These are phyloP conservation scores for Raphanus sativus DNA, from an alignment of 345 rosid species.

Conservation along the genomic window DNA sequence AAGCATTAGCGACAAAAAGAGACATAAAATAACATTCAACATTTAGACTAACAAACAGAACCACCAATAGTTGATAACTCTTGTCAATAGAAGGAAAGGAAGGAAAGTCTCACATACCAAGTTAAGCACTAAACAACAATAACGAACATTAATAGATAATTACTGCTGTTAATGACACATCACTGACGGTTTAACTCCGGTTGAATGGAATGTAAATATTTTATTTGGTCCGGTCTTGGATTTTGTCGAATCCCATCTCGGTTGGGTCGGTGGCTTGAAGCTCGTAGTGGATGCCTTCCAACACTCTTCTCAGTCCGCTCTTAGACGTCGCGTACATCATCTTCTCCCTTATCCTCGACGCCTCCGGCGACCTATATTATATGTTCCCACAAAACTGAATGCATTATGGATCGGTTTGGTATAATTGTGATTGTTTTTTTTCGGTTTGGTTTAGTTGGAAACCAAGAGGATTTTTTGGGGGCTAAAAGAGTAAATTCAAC, in stretches of 20 bases:
- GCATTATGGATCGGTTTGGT: not conserved
- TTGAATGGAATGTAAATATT: not conserved
- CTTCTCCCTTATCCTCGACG: slow-evolving; percentile 82
- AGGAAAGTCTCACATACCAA: not conserved
- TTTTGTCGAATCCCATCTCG: slow-evolving; percentile 93
- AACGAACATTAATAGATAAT: not conserved
- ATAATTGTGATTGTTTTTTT: not conserved
- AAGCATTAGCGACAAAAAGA: slow-evolving; percentile 5
- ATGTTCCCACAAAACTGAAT: not conserved
- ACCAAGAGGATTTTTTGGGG: not conserved
- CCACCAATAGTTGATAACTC: slow-evolving; percentile 1
- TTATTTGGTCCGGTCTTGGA: slow-evolving; percentile 64
- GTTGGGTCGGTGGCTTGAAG: slow-evolving; percentile 93
- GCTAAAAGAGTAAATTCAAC: not conserved
- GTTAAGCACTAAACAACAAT: slow-evolving; percentile 28
- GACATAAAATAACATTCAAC: slow-evolving; percentile 8
- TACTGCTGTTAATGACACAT: not conserved
- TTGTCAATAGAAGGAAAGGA: slow-evolving; percentile 12
- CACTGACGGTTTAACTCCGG: slow-evolving; percentile 16
- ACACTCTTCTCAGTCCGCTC: slow-evolving; percentile 71
- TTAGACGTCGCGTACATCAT: slow-evolving; percentile 89
- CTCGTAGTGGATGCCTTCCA: slow-evolving; percentile 86
- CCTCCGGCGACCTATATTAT: slow-evolving; percentile 72
- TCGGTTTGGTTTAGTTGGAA: not conserved
- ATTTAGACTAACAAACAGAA: not conserved